Evolutionary conservation across 1,139 yeast genomes (phyloP), one percentile per base, ranked within the genome.

Genomic region (Casaregolazyma suthepensis): DNA sequence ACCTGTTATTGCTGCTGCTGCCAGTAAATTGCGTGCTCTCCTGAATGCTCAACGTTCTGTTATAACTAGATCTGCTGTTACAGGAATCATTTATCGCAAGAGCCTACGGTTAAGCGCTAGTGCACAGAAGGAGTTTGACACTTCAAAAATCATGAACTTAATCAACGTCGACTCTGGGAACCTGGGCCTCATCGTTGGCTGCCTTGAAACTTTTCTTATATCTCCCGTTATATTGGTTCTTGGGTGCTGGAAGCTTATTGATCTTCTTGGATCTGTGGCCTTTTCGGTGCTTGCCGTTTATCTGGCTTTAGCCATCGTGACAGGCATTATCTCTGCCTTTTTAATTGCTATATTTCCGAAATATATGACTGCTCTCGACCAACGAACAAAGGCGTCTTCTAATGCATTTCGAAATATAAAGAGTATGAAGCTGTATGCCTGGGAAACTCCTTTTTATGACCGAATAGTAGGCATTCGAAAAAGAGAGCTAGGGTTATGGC

Each of bases 131-230:
- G 76, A 79, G 52, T 81, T 87, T 50, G 81, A 87, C 31, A 87
- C 96, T 6, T 97, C 98, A 65, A 98, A 91, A 67, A 89, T 93
- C 64, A 98, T 93, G 57, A 93, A 91, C 66, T 76, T 91, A 44
- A 61, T 66, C 66, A 59, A 67, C 3, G 65, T 66, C 46, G 99
- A 93, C 72, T 84, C 91, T 7, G 94, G 86, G 69, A 81, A 82
- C 60, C 75, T 83, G 46, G 87, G 79, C 57, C 75, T 74, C 22
- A 67, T 81, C 51, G 71, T 81, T 4, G 77, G 80, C 85, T 0
- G 90, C 90, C 1, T 67, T 80, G 7, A 79, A 82, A 56, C 71
- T 84, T 35, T 64, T 78, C 0, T 64, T 83, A 31, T 82, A 86
- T 56, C 62, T 83, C 31, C 47, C 71, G 12, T 82, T 87, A 1